Percentiles rank a stretch among this genome's conserved stretches.
These are phyloP conservation scores for Ophiobolus disseminans DNA, from an alignment of 2,329 filamentous ascomycete species.

Conservation along the genomic window DNA sequence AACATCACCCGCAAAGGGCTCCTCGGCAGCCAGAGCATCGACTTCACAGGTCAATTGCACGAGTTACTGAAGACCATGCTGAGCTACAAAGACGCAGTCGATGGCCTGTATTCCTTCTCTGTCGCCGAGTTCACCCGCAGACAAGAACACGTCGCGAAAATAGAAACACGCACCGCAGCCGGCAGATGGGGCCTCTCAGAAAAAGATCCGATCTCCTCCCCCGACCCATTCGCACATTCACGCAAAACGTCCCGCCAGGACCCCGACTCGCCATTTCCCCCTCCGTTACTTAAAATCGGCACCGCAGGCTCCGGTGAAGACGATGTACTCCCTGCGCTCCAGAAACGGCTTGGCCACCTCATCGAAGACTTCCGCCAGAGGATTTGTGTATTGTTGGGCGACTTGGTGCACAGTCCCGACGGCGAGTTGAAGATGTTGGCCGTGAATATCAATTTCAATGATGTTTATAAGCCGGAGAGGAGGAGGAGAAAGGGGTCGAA, in stretches of 20 bases:
- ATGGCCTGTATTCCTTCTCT: constrained; percentile 92
- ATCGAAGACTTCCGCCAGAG: constrained; percentile 77
- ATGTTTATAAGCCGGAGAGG: constrained; percentile 83
- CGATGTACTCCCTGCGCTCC: constrained; percentile 75
- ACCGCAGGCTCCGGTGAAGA: constrained; percentile 57
- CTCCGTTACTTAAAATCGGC: constrained; percentile 45
- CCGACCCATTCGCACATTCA: constrained; percentile 30
- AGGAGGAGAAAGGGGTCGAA: constrained; percentile 60
- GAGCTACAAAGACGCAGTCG: constrained; percentile 88
- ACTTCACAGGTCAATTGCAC: constrained; percentile 89
- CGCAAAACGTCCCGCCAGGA: constrained; percentile 36
- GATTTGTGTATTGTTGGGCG: constrained; percentile 83
- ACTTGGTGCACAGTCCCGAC: constrained; percentile 91
- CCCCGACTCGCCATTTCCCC: constrained; percentile 53
- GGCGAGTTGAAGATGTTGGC: constrained; percentile 95
- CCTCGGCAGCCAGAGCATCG: constrained; percentile 73
- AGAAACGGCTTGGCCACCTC: constrained; percentile 74
- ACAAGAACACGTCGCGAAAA: constrained; percentile 82
- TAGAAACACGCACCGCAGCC: constrained; percentile 69
- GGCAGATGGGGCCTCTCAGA: constrained; percentile 70
- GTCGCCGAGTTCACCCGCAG: constrained; percentile 91
- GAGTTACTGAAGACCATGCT: constrained; percentile 95
- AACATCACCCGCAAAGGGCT: constrained; percentile 96
- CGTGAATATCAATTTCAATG: constrained; percentile 99
- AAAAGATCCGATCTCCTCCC: constrained; percentile 45